A percentile compares a stretch with the other conserved stretches of the same genome.
Conservation (phyloP, 2,329 filamentous ascomycete genomes). For the Aspergillus melleus region DNA sequence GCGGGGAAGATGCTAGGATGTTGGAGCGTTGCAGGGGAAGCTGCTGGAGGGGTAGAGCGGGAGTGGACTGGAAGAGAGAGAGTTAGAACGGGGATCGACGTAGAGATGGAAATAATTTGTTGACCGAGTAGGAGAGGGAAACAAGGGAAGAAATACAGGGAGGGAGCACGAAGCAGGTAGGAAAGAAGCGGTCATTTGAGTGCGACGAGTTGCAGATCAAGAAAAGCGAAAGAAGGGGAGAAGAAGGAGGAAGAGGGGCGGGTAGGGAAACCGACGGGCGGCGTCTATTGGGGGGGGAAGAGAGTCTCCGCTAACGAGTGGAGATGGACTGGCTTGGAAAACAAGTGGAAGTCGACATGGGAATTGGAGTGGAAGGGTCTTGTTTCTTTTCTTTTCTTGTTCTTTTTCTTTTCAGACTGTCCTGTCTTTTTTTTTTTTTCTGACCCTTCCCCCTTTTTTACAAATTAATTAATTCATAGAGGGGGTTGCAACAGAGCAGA, state of each 20-base stretch:
- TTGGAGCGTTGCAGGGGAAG: constrained; percentile 64
- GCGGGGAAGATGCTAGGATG: constrained; percentile 45
- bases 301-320: constrained; percentile 20
- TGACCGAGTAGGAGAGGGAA: constrained; percentile 11
- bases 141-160: constrained; percentile 2
- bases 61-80: constrained; percentile 61
- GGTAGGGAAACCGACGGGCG: constrained; percentile 24
- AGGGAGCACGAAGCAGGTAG: background rate
- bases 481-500: background rate
- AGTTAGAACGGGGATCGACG: constrained; percentile 58
- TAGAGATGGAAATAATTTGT: constrained; percentile 55
- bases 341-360: too few relatives aligned
- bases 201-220: constrained; percentile 6
- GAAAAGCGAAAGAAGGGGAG: constrained; percentile 13
- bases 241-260: constrained; percentile 17
- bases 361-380: background rate
- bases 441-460: background rate
- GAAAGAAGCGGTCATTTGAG: constrained; percentile 16
- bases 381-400: background rate
- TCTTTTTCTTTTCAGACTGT: background rate
- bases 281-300: constrained; percentile 7
- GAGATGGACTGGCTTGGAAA: constrained; percentile 18
- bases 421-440: constrained; percentile 5
- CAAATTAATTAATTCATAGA: background rate
- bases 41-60: constrained; percentile 53